Conservation (phyloP, 2,329 filamentous ascomycete genomes). For the Trichoderma endophyticum region DNA sequence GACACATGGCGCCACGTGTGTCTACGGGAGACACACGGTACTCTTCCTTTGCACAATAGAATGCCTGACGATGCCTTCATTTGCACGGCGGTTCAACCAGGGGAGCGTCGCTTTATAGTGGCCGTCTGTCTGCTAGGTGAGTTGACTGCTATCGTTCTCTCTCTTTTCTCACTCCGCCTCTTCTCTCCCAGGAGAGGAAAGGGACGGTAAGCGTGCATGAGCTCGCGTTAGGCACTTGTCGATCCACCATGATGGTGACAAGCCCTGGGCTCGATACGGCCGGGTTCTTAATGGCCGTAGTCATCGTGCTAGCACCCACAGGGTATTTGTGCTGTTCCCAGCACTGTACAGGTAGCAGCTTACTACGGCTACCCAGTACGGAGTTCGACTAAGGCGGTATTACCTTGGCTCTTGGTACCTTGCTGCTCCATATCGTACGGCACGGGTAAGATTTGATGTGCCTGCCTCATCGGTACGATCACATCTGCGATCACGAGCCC, state of each 20-base stretch:
- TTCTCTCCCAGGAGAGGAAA: background rate
- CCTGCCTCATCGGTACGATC: conserved; percentile 15
- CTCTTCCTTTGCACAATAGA: background rate
- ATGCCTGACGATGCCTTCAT: background rate
- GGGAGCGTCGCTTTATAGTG: background rate
- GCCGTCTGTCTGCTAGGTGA: background rate
- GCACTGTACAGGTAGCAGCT: background rate
- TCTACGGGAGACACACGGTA: background rate
- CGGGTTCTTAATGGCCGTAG: background rate
- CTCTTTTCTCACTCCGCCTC: background rate
- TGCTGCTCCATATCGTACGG: conserved; percentile 4
- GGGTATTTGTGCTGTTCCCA: background rate
- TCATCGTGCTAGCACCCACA: background rate
- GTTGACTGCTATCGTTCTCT: background rate
- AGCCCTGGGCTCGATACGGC: background rate
- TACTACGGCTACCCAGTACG: background rate
- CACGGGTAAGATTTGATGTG: conserved; percentile 11
- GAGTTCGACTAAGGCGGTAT: background rate
- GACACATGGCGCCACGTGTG: conserved; percentile 11
- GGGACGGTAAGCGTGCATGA: background rate
- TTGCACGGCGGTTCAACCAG: background rate
- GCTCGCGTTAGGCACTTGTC: background rate
- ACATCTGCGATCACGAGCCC: conserved; percentile 13
- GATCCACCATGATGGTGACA: background rate
- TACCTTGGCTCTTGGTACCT: background rate